These are phyloP conservation scores for Mucor piriformis DNA, from an alignment of 371 early-diverging fungal genomes.

Conservation along the genomic window DNA sequence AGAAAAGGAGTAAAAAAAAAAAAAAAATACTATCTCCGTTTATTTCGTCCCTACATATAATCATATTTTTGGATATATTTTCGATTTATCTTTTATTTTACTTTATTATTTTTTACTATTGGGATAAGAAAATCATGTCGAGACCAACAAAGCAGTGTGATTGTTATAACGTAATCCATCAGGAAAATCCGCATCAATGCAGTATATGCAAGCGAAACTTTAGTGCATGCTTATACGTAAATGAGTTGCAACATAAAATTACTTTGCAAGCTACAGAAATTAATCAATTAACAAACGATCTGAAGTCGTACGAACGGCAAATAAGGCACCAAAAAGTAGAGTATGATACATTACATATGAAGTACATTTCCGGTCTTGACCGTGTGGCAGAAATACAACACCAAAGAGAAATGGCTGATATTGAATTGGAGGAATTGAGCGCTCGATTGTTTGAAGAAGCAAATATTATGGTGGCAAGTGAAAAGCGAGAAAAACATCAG, in stretches of 20 bases:
- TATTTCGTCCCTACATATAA: too few relatives aligned
- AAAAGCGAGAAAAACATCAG: conserved; percentile 14
- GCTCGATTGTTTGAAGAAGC: conserved; percentile 31
- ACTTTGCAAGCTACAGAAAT: conserved; percentile 8
- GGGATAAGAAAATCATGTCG: neutral
- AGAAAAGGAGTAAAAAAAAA: too few relatives aligned
- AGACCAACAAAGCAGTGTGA: neutral
- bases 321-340: conserved; percentile 43
- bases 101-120: neutral
- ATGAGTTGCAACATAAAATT: conserved; percentile 6
- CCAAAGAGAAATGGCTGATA: conserved; percentile 16
- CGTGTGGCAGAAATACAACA: conserved; percentile 60
- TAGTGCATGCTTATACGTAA: conserved; percentile 8
- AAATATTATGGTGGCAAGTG: conserved; percentile 34
- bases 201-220: conserved; percentile 3
- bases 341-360: conserved; percentile 62
- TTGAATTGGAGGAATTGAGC: conserved; percentile 34
- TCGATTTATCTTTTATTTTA: too few relatives aligned
- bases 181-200: conserved; percentile 6
- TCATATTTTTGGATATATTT: too few relatives aligned
- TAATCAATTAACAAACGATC: conserved; percentile 1
- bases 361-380: conserved; percentile 68
- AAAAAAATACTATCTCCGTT: too few relatives aligned
- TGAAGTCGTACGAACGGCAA: conserved; percentile 24
- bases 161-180: neutral